phyloP scores from a whole-genome alignment of 108 stramenopile genomes.

The Licmophora abbreviata region DNA sequence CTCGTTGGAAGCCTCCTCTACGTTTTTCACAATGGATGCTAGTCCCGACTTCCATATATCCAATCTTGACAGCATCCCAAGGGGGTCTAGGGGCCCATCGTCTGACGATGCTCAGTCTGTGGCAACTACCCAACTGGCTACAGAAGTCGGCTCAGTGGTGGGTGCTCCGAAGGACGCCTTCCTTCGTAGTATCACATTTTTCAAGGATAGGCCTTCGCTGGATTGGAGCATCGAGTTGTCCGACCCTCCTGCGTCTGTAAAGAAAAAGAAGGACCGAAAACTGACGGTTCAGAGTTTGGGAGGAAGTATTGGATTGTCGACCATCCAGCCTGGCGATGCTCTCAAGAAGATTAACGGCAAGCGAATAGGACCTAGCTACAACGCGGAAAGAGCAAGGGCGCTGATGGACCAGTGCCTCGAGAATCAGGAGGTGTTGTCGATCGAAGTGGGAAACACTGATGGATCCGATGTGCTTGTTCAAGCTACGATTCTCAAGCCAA shows the following conservation, averaged over 20 bases:
- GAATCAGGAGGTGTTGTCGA: constrained; percentile 16
- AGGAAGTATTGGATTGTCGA: constrained; percentile 12
- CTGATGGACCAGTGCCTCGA: constrained; percentile 16
- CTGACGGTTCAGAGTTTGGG: neutral
- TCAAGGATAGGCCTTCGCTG: neutral
- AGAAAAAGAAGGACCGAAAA: constrained; percentile 1
- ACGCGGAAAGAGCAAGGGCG: constrained; percentile 12
- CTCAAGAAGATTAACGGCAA: constrained; percentile 22
- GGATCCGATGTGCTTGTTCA: constrained; percentile 35
- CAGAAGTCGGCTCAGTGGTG: constrained; percentile 26
- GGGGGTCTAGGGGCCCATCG: too few relatives aligned
- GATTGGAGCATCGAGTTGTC: constrained; percentile 6
- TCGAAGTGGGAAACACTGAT: constrained; percentile 21
- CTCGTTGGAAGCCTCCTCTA: too few relatives aligned
- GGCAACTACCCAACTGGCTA: constrained; percentile 22
- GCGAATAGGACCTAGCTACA: constrained; percentile 7
- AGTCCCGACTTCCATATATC: too few relatives aligned
- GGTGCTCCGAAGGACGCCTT: constrained; percentile 20
- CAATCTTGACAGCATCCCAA: too few relatives aligned
- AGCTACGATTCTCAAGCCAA: constrained; percentile 40
- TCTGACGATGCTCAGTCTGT: too few relatives aligned
- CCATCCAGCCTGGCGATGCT: constrained; percentile 21
- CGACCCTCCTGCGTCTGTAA: constrained; percentile 4
- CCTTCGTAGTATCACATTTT: constrained; percentile 22
- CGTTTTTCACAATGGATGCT: too few relatives aligned